phyloP scores from a whole-genome alignment of 306 rosid species.

The Casuarina glauca region DNA sequence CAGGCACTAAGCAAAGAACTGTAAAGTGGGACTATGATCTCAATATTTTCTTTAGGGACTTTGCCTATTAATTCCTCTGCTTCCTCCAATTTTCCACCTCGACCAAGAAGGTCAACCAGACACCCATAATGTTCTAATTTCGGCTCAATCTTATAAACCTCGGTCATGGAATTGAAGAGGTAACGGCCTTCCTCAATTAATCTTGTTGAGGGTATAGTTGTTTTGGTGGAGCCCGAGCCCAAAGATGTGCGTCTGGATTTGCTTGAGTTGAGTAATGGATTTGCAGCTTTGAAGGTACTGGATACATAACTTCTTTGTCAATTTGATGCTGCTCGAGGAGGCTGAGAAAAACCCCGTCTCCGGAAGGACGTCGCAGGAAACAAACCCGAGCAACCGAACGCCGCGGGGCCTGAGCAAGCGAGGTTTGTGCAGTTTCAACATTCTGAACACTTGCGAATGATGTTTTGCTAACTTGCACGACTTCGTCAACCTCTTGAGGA shows the following conservation, averaged over 20 bases:
- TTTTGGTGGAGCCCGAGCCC: constrained; percentile 35
- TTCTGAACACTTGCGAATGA: background rate
- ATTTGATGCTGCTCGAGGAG: background rate
- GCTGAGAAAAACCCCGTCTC: constrained; percentile 2
- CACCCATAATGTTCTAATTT: constrained; percentile 45
- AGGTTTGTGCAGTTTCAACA: background rate
- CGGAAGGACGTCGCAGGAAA: constrained; percentile 19
- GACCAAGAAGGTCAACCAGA: constrained; percentile 39
- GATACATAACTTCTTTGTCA: constrained; percentile 28
- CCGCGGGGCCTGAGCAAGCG: constrained; percentile 11
- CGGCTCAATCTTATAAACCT: constrained; percentile 27
- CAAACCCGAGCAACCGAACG: constrained; percentile 1
- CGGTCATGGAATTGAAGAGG: constrained; percentile 28
- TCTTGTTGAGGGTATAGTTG: constrained; percentile 31
- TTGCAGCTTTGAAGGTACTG: constrained; percentile 36
- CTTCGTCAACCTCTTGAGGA: no score
- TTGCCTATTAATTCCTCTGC: constrained; percentile 37
- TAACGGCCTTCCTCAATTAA: constrained; percentile 36
- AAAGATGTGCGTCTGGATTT: constrained; percentile 38
- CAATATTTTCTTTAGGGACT: constrained; percentile 26
- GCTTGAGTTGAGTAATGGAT: constrained; percentile 37
- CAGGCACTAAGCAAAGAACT: constrained; percentile 48
- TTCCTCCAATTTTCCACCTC: constrained; percentile 42
- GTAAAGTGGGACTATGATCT: constrained; percentile 28
- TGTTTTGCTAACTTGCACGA: no score